A percentile compares a stretch with the other conserved stretches of the same genome.
Evolutionary conservation across 2,329 filamentous ascomycete genomes (phyloP).

Genomic region (Fusarium succisae): DNA sequence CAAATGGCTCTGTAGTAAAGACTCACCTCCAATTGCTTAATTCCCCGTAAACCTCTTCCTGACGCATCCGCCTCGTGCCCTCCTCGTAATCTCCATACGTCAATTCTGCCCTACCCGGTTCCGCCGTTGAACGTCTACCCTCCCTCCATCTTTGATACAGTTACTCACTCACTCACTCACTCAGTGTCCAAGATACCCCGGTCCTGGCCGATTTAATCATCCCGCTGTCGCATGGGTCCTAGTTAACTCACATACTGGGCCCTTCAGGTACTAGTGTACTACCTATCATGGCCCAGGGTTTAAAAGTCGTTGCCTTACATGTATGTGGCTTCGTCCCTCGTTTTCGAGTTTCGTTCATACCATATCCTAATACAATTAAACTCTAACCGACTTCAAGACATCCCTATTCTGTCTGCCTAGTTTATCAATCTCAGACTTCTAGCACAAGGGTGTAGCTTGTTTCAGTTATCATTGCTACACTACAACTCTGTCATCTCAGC

Average conservation of each 20-base stretch:
- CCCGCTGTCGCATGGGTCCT: slow-evolving; percentile 37
- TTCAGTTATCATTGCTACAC: background rate
- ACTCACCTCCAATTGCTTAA: slow-evolving; percentile 12
- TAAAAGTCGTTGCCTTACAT: slow-evolving; percentile 33
- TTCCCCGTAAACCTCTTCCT: background rate
- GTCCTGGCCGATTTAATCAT: slow-evolving; percentile 37
- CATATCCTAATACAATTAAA: slow-evolving; percentile 13
- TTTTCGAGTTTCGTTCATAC: slow-evolving; percentile 16
- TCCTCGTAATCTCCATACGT: slow-evolving; percentile 38
- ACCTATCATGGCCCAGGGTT: slow-evolving; percentile 23
- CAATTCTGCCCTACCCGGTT: slow-evolving; percentile 40
- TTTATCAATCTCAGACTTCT: background rate
- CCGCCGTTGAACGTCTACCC: slow-evolving; percentile 8
- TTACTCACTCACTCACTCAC: slow-evolving; percentile 19
- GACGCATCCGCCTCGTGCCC: slow-evolving; percentile 28
- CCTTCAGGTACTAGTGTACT: slow-evolving; percentile 23
- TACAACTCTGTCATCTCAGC: background rate
- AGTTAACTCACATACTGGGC: too few relatives aligned
- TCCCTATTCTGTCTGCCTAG: slow-evolving; percentile 10
- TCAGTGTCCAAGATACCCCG: slow-evolving; percentile 18
- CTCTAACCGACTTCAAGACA: slow-evolving; percentile 1
- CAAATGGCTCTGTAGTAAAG: background rate
- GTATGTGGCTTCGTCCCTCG: slow-evolving; percentile 33
- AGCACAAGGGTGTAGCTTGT: background rate
- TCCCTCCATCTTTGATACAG: slow-evolving; percentile 24